Base-by-base conservation (phyloP, 2,329 filamentous ascomycete species). In the Pseudocercospora fijiensis region DNA sequence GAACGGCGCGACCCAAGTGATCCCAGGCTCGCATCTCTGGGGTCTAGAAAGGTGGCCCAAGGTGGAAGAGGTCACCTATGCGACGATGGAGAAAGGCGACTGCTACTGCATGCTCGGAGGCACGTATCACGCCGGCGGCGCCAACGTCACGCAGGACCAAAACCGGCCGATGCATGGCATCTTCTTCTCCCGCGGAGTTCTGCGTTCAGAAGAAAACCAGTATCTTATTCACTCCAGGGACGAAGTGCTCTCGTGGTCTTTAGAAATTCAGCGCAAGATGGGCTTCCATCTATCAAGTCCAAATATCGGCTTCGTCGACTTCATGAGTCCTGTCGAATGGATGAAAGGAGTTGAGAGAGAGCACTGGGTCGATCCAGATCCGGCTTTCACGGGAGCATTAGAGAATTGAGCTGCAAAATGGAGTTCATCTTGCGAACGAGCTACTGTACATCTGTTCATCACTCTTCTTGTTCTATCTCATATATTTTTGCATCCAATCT, bases 241-340 rank as follows among this genome's bases (percentile, higher is more conserved):
- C 20, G 55, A 57, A 41, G 55, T 57, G 28, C 37, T 57, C 6
- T 26, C 30, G 3, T 57, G 55, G 55, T 33, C 55, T 11, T 24
- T 20, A n/a, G 55, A 57, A 18, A 22, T 57, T 41, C 55, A 57
- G 33, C 18, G 55, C 8, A 57, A 43, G 20, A 45, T 57, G 30
- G 55, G 55, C 6, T 57, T 57, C 20, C 55, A 57, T 43, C 18
- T 57, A 2, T 24, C 11, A 6, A 57, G 28, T 41, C 55, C 55
- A 13, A 57, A 57, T 13, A 57, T 57, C 24, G 55, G 55, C 18
- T 57, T 57, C n/a, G 55, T 57, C 13, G 55, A 57, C 37, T 57
- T 57, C 27, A 57, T 57, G 55, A 57, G 55, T 57, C 55, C 55
- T 26, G 55, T 57, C 16, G 55, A 57, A 7, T 57, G 26, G 18